A percentile compares a stretch with the other conserved stretches of the same genome.
phyloP scores from a whole-genome alignment of 306 rosid species.

The Rubus parviflorus region DNA sequence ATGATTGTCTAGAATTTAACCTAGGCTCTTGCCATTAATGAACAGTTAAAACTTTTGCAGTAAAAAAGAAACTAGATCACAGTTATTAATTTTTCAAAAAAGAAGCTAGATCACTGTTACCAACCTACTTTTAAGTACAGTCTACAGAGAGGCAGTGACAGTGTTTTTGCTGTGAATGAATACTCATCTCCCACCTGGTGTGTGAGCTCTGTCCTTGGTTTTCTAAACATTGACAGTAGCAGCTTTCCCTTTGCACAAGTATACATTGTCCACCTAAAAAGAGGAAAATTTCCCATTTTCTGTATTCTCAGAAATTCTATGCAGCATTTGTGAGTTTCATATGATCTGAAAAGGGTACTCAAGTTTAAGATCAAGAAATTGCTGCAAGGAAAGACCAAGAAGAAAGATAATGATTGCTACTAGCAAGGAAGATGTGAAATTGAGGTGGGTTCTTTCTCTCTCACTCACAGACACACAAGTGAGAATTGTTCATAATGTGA shows the following conservation, averaged over 20 bases:
- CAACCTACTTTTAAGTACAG: constrained; percentile 11
- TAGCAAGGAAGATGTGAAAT: constrained; percentile 36
- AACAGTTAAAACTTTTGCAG: background rate
- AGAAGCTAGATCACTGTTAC: constrained; percentile 15
- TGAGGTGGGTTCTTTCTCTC: constrained; percentile 44
- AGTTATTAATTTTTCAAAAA: background rate
- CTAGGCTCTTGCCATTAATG: background rate
- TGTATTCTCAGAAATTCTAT: background rate
- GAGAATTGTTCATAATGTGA: constrained; percentile 29
- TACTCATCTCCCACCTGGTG: constrained; percentile 5
- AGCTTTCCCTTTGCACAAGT: constrained; percentile 33
- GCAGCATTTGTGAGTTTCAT: background rate
- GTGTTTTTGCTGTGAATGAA: background rate
- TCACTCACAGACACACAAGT: constrained; percentile 14
- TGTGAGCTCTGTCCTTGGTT: constrained; percentile 31
- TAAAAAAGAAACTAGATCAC: constrained; percentile 15
- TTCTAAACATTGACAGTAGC: constrained; percentile 31
- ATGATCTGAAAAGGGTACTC: constrained; percentile 27
- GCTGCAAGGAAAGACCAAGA: constrained; percentile 26
- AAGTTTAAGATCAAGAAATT: constrained; percentile 27
- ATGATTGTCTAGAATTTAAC: background rate
- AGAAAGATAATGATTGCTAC: constrained; percentile 29
- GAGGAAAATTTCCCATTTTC: constrained; percentile 7
- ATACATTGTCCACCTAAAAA: constrained; percentile 23
- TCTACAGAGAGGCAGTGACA: constrained; percentile 17